Evolutionary conservation across 805 yeast species (phyloP).

Genomic region (Cyberlindnera mississippiensis): DNA sequence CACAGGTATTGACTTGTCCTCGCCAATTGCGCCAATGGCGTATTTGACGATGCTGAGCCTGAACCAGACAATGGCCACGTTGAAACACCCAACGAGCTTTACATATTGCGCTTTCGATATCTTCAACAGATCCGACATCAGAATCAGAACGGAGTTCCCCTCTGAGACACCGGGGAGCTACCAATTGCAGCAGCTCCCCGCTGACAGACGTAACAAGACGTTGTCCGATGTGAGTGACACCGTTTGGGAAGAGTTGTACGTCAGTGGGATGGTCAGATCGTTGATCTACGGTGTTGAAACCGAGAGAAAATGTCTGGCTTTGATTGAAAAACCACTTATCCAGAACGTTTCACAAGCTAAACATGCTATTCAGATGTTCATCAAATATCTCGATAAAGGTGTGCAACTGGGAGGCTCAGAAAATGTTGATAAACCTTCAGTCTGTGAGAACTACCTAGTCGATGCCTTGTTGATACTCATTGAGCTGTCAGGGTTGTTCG

Average conservation of each 20-base stretch:
- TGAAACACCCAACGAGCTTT: slow-evolving; percentile 28
- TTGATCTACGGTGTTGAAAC: slow-evolving; percentile 49
- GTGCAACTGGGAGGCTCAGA: slow-evolving; percentile 59
- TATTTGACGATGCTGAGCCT: slow-evolving; percentile 38
- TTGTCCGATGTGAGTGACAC: slow-evolving; percentile 30
- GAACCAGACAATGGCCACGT: slow-evolving; percentile 18
- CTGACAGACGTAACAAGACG: slow-evolving; percentile 34
- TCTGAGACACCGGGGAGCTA: slow-evolving; percentile 35
- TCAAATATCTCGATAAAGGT: slow-evolving; percentile 38
- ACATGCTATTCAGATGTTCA: slow-evolving; percentile 12
- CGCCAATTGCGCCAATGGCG: slow-evolving; percentile 43
- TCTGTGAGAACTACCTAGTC: slow-evolving; percentile 61
- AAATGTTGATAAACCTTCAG: slow-evolving; percentile 62
- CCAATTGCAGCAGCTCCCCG: slow-evolving; percentile 30
- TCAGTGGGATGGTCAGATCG: slow-evolving; percentile 53
- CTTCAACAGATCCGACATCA: slow-evolving; percentile 63
- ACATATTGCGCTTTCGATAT: slow-evolving; percentile 72
- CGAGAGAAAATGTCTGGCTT: slow-evolving; percentile 54
- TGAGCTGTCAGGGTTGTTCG: slow-evolving; percentile 35
- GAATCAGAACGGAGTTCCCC: slow-evolving; percentile 60
- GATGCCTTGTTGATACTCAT: slow-evolving; percentile 59
- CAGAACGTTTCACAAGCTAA: slow-evolving; percentile 15
- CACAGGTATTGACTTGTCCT: slow-evolving; percentile 45
- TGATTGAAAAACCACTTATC: slow-evolving; percentile 44
- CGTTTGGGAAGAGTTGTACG: slow-evolving; percentile 60